Percentiles rank a stretch among this genome's conserved stretches.
phyloP scores from a whole-genome alignment of 495 filamentous ascomycete genomes.

The Filosporella fistucella region DNA sequence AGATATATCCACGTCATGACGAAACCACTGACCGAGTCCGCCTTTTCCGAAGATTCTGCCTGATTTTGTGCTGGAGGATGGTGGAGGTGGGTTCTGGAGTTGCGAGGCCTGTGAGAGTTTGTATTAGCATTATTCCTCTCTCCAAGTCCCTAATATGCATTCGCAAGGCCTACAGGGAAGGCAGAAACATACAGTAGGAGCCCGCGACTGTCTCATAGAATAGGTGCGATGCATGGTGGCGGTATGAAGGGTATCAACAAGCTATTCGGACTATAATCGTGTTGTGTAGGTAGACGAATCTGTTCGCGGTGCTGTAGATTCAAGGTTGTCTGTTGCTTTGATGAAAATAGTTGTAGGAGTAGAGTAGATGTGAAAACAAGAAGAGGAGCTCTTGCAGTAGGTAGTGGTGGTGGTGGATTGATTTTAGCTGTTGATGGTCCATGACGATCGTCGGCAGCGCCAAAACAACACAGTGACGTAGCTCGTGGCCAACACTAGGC shows the following conservation, averaged over 20 bases:
- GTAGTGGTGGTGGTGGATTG: neutral
- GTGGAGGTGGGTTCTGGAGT: conserved; percentile 88
- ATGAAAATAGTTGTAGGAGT: no score
- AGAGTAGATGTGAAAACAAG: no score
- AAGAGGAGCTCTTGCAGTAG: no score
- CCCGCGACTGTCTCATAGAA: conserved; percentile 94
- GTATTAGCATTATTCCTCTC: conserved; percentile 2
- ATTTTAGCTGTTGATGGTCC: conserved; percentile 9
- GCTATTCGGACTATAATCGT: neutral
- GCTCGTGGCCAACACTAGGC: no score
- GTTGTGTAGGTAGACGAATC: no score
- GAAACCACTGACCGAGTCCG: conserved; percentile 61
- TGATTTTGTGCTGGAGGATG: conserved; percentile 84
- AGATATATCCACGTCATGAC: conserved; percentile 11
- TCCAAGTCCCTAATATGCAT: neutral
- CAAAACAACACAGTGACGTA: no score
- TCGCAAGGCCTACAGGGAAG: neutral
- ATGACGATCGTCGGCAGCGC: conserved; percentile 9
- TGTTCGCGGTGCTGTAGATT: no score
- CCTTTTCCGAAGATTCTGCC: conserved; percentile 80
- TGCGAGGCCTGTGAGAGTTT: conserved; percentile 54
- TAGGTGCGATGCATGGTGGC: conserved; percentile 92
- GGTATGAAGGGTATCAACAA: neutral
- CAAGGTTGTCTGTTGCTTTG: no score
- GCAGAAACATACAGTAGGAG: conserved; percentile 61